Evolutionary conservation across 2,329 filamentous ascomycete genomes (phyloP), one percentile per base, ranked within the genome.

Genomic region (Colletotrichum coccodes): DNA sequence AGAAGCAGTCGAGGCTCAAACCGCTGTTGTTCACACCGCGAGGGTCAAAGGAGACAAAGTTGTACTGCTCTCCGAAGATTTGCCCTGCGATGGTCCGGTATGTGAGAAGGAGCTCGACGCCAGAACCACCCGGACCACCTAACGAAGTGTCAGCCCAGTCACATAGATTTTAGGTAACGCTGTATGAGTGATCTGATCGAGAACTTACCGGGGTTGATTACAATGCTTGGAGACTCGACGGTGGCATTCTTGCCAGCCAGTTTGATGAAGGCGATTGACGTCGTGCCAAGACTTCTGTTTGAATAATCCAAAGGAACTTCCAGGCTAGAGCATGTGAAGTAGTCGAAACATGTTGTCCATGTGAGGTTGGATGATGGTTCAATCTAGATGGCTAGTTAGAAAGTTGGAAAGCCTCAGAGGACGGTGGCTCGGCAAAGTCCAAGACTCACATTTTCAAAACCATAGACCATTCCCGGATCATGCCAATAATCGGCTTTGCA

Each of bases 21-120:
- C 73, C 75, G 70, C 76, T 80, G 71, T 79, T 78, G 64, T 77
- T 77, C 36, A 82, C 78, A 9, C 80, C 80, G 38, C 81, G 79
- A 70, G 81, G 80, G 68, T 83, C 81, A 71, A 80, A 83, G 46
- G 79, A 80, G 68, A 83, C 76, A 54, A 80, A 72, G 73, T 82
- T 82, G 73, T 82, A 82, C 69, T 82, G 78, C 64, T 81, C 80
- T 70, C 79, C 79, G 49, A 82, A 75, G 6, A 77, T 70, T 49
- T 73, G 65, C 40, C 72, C 72, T 56, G 72, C 60, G 16, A 76
- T 56, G 46, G 65, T 1, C 60, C 60, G 52, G 54, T 69, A 61
- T 53, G 60, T 1, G 56, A 47, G 44, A 11, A 47, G 44, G 5
- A 47, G 44, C 3, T 47, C 11, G 11, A 47, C 12, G 16, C 44